Evolutionary conservation across 139 green algal genomes (phyloP).

Genomic region (Haematococcus lacustris): DNA sequence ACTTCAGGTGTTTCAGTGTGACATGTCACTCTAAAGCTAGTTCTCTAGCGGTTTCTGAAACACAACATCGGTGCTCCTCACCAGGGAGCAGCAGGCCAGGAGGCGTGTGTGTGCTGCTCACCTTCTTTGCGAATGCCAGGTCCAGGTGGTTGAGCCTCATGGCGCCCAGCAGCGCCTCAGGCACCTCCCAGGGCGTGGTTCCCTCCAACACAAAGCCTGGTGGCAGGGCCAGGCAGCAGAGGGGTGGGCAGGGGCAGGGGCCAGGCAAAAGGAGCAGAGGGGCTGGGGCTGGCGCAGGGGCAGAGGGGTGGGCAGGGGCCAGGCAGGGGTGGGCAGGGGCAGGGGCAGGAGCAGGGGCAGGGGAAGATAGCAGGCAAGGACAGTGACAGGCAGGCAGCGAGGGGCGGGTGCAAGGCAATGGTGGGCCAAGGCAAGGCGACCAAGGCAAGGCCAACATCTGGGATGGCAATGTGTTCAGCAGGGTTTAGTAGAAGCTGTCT

Average conservation of each 20-base stretch:
- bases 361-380: too few relatives aligned
- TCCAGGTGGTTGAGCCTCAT: slow-evolving; percentile 39
- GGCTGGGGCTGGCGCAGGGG: not conserved
- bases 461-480: slow-evolving; percentile 1
- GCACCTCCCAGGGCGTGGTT: slow-evolving; percentile 44
- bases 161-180: slow-evolving; percentile 46
- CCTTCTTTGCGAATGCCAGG: slow-evolving; percentile 6
- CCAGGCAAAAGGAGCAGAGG: too few relatives aligned
- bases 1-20: not conserved
- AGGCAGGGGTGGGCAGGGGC: too few relatives aligned
- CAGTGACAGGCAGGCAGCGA: too few relatives aligned
- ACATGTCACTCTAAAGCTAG: not conserved
- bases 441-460: too few relatives aligned
- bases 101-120: too few relatives aligned
- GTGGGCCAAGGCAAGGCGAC: not conserved
- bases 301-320: not conserved
- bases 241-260: not conserved
- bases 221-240: not conserved
- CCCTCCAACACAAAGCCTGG: slow-evolving; percentile 51
- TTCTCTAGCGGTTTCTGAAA: too few relatives aligned
- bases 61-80: not conserved
- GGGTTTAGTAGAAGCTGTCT: not conserved
- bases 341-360: too few relatives aligned
- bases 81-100: not conserved
- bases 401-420: not conserved